These are phyloP conservation scores for Balamuthia mandrillaris DNA, from an alignment of 208 protist genomes.

Conservation along the genomic window DNA sequence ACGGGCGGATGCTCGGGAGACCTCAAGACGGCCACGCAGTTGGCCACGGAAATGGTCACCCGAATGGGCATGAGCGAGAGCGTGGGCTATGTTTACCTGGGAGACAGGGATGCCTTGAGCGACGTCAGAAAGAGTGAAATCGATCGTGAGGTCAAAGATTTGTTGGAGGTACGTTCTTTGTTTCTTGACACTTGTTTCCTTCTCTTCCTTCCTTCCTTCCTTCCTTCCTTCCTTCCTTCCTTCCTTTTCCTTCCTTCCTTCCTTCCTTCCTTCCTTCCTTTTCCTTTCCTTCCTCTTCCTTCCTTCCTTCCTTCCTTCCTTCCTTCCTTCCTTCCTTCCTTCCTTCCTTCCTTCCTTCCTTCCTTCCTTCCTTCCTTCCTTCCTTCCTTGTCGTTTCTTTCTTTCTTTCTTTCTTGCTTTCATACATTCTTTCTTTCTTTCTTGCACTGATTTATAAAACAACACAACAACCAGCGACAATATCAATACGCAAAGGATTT, in stretches of 20 bases:
- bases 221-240: no score
- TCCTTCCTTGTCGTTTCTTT: not conserved
- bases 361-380: not conserved
- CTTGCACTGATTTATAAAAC: not conserved
- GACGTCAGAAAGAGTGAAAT: not conserved
- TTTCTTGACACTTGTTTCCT: no score
- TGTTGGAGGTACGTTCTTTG: no score
- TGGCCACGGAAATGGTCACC: conserved; percentile 77
- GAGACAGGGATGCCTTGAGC: no score
- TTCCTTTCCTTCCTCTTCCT: not conserved
- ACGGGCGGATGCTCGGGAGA: conserved; percentile 81
- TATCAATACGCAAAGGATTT: conserved; percentile 16
- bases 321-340: not conserved
- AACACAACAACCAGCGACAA: conserved; percentile 13
- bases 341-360: no score
- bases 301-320: no score
- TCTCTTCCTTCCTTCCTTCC: no score
- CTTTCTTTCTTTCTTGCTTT: no score
- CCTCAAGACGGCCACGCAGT: conserved; percentile 84
- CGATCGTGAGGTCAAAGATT: no score
- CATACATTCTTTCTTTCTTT: no score
- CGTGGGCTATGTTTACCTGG: conserved; percentile 45
- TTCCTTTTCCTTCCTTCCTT: not conserved
- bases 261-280: not conserved
- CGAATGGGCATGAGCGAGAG: conserved; percentile 70